A percentile compares a stretch with the other conserved stretches of the same genome.
Conservation (phyloP, 306 rosid genomes). For the Prunus fruticosa region DNA sequence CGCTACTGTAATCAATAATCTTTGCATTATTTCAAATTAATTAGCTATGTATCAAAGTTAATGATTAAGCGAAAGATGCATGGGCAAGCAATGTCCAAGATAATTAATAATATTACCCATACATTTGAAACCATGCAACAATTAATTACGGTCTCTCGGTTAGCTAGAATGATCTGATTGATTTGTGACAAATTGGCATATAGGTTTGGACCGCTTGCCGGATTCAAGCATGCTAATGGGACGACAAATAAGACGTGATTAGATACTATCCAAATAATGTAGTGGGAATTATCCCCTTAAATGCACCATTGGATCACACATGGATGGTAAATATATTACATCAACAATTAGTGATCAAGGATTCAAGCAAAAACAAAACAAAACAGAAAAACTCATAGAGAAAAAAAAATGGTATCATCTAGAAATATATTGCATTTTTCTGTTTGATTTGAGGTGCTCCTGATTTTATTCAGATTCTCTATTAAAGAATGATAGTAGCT, state of each 20-base stretch:
- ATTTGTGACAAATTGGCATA: constrained; percentile 25
- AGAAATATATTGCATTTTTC: no score
- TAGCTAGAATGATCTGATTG: constrained; percentile 69
- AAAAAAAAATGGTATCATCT: no score
- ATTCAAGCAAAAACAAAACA: no score
- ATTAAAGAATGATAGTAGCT: no score
- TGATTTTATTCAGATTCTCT: no score
- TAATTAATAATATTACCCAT: constrained; percentile 25
- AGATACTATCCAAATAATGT: constrained; percentile 25
- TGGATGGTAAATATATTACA: no score
- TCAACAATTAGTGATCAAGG: neutral
- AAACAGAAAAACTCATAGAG: no score
- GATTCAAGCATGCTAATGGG: constrained; percentile 33
- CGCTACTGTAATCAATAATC: neutral
- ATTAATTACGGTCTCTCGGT: constrained; percentile 40
- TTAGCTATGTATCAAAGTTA: neutral
- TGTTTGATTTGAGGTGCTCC: no score
- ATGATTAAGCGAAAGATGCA: neutral
- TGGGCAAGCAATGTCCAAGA: constrained; percentile 2
- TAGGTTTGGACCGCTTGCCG: constrained; percentile 12
- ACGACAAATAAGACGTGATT: constrained; percentile 46
- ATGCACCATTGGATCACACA: no score
- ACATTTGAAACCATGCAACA: constrained; percentile 27
- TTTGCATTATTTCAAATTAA: no score
- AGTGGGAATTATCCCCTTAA: neutral